These are phyloP conservation scores for Litchi chinensis DNA, from an alignment of 345 rosid genomes.

Conservation along the genomic window DNA sequence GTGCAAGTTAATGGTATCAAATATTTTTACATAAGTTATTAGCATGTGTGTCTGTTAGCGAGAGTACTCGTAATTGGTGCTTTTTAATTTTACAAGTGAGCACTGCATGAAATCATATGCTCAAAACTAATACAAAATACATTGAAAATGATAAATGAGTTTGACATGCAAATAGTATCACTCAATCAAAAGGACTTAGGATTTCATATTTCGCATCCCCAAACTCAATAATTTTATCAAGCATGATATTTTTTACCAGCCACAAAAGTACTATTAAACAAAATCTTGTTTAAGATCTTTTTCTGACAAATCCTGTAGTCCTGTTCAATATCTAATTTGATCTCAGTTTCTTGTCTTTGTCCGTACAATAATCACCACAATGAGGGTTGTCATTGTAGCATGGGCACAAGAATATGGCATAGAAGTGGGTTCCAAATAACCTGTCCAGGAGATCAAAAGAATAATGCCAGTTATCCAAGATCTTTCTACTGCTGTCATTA, in stretches of 20 bases:
- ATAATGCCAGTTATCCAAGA: neutral
- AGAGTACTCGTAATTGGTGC: neutral
- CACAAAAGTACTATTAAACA: neutral
- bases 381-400: constrained; percentile 49
- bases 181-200: neutral
- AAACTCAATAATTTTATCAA: neutral
- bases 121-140: constrained; percentile 4
- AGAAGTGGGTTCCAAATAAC: constrained; percentile 57
- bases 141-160: neutral
- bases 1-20: no score
- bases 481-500: no score
- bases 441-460: constrained; percentile 64
- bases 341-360: no score
- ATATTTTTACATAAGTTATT: no score
- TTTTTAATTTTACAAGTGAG: constrained; percentile 1
- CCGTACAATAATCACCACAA: constrained; percentile 26
- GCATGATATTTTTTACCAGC: neutral
- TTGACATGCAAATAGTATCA: constrained; percentile 7
- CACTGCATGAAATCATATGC: constrained; percentile 14
- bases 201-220: neutral
- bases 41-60: neutral
- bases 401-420: constrained; percentile 49
- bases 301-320: neutral
- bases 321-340: neutral
- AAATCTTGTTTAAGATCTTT: neutral